Evolutionary conservation across 352 stramenopile species (phyloP).

Genomic region (Elongisporangium undulatum): DNA sequence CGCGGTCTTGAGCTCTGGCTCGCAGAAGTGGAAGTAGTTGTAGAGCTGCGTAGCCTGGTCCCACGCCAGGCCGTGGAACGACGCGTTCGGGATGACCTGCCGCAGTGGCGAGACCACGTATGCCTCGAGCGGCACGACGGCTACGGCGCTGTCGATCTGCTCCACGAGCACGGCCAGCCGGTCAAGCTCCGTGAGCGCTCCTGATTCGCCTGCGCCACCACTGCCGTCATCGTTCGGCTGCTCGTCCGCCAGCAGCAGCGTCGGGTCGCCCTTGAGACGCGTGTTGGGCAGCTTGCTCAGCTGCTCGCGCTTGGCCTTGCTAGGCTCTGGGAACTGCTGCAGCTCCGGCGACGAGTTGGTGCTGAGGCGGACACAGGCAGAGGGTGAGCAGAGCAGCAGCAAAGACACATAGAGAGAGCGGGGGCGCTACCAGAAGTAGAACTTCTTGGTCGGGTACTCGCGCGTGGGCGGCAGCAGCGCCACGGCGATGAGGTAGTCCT

Average conservation of each 20-base stretch:
- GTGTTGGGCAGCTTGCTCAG: constrained; percentile 33
- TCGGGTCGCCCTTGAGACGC: constrained; percentile 62
- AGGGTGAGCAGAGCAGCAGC: constrained; percentile 1
- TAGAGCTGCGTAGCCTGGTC: constrained; percentile 55
- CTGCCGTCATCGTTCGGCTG: constrained; percentile 6
- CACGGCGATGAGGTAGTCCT: constrained; percentile 68
- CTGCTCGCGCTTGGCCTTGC: constrained; percentile 47
- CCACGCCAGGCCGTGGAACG: constrained; percentile 64
- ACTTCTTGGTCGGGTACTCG: constrained; percentile 79
- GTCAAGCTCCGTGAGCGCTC: constrained; percentile 63
- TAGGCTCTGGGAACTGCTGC: constrained; percentile 74
- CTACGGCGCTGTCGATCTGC: constrained; percentile 54
- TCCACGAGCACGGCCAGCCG: constrained; percentile 61
- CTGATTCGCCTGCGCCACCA: not conserved
- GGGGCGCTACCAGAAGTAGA: constrained; percentile 69
- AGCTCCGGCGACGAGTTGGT: constrained; percentile 73
- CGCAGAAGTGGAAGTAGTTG: constrained; percentile 79
- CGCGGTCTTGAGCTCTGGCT: constrained; percentile 49
- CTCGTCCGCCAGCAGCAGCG: constrained; percentile 33
- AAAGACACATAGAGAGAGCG: not conserved
- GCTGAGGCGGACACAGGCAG: constrained; percentile 17
- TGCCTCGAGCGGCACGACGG: constrained; percentile 57
- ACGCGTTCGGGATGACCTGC: constrained; percentile 59
- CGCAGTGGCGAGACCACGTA: constrained; percentile 70
- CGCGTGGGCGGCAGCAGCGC: constrained; percentile 40